Evolutionary conservation across 192 early-diverging fungal species (phyloP).

Genomic region (Neocallimastix lanati): DNA sequence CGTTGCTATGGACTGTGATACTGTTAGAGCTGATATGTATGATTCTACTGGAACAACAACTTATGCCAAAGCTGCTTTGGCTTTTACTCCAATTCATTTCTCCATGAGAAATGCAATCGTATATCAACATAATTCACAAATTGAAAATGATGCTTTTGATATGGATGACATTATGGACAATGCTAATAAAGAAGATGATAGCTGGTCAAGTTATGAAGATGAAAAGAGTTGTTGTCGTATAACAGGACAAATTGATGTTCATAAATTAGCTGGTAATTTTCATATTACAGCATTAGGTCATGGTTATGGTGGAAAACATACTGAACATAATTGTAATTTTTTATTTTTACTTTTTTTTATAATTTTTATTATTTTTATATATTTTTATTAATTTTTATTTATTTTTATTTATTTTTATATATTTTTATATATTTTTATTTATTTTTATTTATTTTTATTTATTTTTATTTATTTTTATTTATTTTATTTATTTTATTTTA

Average conservation of each 20-base stretch:
- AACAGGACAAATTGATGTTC: slow-evolving; percentile 47
- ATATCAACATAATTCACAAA: neutral
- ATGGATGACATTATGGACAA: slow-evolving; percentile 15
- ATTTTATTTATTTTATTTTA: too few relatives aligned
- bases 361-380: too few relatives aligned
- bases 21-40: slow-evolving; percentile 21
- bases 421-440: too few relatives aligned
- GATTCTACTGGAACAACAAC: slow-evolving; percentile 13
- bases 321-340: slow-evolving; percentile 38
- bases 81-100: neutral
- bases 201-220: slow-evolving; percentile 2
- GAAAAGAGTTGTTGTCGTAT: slow-evolving; percentile 53
- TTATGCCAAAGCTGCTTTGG: slow-evolving; percentile 4
- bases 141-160: neutral
- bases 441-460: too few relatives aligned
- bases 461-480: too few relatives aligned
- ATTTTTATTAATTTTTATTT: neutral
- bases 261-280: slow-evolving; percentile 72
- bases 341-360: too few relatives aligned
- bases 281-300: slow-evolving; percentile 82
- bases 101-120: neutral
- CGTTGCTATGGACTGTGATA: slow-evolving; percentile 67
- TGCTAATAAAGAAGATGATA: slow-evolving; percentile 2
- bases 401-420: neutral
- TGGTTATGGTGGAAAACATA: slow-evolving; percentile 57